Conservation (phyloP, 352 stramenopile species). For the Stephanocyclus meneghinianus region DNA sequence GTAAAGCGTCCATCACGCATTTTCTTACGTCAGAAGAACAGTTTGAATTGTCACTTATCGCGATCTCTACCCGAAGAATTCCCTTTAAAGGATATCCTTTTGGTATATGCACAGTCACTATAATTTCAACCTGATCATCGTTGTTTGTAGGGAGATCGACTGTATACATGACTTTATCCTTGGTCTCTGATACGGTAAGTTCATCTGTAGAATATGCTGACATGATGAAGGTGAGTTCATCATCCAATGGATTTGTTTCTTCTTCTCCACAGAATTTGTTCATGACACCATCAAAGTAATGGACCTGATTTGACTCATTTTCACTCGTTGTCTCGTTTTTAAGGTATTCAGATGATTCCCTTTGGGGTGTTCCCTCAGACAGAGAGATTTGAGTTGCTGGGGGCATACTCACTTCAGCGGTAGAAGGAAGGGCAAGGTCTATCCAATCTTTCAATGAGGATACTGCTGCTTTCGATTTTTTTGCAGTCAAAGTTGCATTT, state of each 20-base stretch:
- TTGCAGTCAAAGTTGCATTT: background rate
- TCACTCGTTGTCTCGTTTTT: background rate
- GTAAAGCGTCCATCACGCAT: slow-evolving; percentile 33
- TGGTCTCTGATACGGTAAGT: slow-evolving; percentile 12
- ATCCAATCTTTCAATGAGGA: slow-evolving; percentile 24
- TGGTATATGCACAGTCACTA: slow-evolving; percentile 25
- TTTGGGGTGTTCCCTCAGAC: slow-evolving; percentile 1
- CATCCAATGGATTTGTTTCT: slow-evolving; percentile 11
- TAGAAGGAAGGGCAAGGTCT: slow-evolving; percentile 12
- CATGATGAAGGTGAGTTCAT: slow-evolving; percentile 38
- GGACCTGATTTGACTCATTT: background rate
- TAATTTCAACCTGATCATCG: slow-evolving; percentile 19
- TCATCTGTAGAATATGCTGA: slow-evolving; percentile 39
- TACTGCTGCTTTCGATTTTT: slow-evolving; percentile 8
- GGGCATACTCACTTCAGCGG: slow-evolving; percentile 20
- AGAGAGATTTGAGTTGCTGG: slow-evolving; percentile 25
- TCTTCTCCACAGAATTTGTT: slow-evolving; percentile 16
- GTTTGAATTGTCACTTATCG: slow-evolving; percentile 9
- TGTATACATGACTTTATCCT: slow-evolving; percentile 26
- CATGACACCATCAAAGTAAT: slow-evolving; percentile 35
- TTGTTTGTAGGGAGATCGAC: slow-evolving; percentile 25
- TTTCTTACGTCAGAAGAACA: slow-evolving; percentile 26
- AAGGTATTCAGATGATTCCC: background rate
- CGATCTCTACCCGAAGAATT: slow-evolving; percentile 6
- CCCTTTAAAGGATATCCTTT: slow-evolving; percentile 24